These are phyloP conservation scores for Maudiozyma bulderi DNA, from an alignment of 805 yeast genomes.

Conservation along the genomic window DNA sequence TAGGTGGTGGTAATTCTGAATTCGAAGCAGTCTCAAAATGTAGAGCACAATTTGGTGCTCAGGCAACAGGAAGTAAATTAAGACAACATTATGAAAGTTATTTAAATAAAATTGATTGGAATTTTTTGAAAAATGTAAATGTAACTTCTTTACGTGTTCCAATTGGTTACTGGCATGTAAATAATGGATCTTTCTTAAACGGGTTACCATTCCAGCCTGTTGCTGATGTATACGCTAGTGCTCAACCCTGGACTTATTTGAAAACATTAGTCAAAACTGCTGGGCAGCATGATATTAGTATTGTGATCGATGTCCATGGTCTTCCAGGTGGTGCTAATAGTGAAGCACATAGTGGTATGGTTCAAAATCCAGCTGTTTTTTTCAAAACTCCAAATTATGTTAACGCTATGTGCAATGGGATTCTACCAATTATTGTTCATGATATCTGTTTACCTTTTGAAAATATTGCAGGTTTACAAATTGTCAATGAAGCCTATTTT, in stretches of 20 bases:
- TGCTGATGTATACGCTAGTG: conserved; percentile 49
- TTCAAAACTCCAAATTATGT: conserved; percentile 34
- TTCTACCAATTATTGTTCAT: conserved; percentile 49
- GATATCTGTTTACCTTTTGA: conserved; percentile 45
- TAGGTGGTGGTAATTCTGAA: conserved; percentile 56
- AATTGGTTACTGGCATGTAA: conserved; percentile 84
- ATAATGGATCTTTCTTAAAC: conserved; percentile 42
- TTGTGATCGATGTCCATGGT: conserved; percentile 79
- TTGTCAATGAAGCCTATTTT: conserved; percentile 77
- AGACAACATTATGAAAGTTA: conserved; percentile 61
- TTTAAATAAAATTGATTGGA: conserved; percentile 66
- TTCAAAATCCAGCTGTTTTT: conserved; percentile 16
- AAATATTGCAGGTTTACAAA: conserved; percentile 72
- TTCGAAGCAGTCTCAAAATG: conserved; percentile 55
- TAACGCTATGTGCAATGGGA: conserved; percentile 38
- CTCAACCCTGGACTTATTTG: conserved; percentile 53
- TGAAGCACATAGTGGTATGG: conserved; percentile 74
- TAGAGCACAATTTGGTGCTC: conserved; percentile 41
- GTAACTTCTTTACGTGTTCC: conserved; percentile 83
- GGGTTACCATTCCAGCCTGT: conserved; percentile 55
- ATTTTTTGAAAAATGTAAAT: conserved; percentile 53
- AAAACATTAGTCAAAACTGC: conserved; percentile 55
- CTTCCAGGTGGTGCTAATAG: conserved; percentile 89
- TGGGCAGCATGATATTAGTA: conserved; percentile 49
- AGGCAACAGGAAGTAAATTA: conserved; percentile 42